Evolutionary conservation across 495 filamentous ascomycete species (phyloP), one percentile per base, ranked within the genome.

Genomic region (Daldinia concentrica): DNA sequence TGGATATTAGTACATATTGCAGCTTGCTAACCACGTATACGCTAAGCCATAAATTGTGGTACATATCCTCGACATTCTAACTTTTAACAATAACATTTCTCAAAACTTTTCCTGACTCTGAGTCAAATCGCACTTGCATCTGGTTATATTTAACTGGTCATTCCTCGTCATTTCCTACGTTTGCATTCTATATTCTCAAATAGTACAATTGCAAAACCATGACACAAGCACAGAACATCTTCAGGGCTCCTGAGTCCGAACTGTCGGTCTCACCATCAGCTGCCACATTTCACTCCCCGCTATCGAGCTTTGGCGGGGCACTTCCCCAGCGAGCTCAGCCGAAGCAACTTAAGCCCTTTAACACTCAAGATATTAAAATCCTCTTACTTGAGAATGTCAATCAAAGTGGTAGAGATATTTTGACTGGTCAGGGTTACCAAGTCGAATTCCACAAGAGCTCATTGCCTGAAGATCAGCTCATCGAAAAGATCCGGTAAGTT

Each of bases 321-420:
- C 39, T 73, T 30, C 63, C 78, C 41, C 74, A 41, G 9, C 68
- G 66, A 62, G 68, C 58, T 36, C 54, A 50, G 36, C 83, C 89
- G 19, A 97, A 97, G 81, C 92, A 91, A 59, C 82, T 98, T 73
- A 98, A 98, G 82, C 96, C 96, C 22, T 99, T 99, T 80, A 90
- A 93, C 68, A 95, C 93, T 5, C 87, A 92, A 76, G 95, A 98
- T 74, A 92, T 99, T 79, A 98, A 97, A 82, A 97, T 99, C 41
- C 83, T 99, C 63, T 86, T 99, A 7, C 83, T 99, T 26, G 96
- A 99, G 80, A 98, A 98, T 81, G 91, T 99, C 63, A 98, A 98
- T 79, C 85, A 93, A 80, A 94, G 93, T 22, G 95, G 95, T 12
- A 84, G 86, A 74, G 91, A 97, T 19, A 92, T 97, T 36, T 84